Conservation (phyloP, 306 rosid genomes). For the Alnus rubra region DNA sequence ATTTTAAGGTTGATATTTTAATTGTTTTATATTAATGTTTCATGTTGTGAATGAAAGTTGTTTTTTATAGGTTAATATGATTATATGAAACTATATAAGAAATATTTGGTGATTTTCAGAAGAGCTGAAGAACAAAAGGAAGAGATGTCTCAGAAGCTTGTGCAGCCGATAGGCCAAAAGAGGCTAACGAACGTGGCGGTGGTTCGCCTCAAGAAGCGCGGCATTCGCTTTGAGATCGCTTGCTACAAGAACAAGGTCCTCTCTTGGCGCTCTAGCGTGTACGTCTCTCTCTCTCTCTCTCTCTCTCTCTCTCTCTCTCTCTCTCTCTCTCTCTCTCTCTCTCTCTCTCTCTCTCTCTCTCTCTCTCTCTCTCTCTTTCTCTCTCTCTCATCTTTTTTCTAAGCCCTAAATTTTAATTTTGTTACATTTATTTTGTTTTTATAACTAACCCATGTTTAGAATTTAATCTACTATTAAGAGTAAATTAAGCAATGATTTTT, state of each 20-base stretch:
- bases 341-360: neutral
- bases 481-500: neutral
- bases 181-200: conserved; percentile 93
- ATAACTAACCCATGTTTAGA: neutral
- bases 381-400: neutral
- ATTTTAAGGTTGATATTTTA: too few species aligned
- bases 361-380: neutral
- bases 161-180: conserved; percentile 95
- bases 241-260: conserved; percentile 94
- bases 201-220: conserved; percentile 82
- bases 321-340: neutral
- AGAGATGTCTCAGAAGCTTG: conserved; percentile 59
- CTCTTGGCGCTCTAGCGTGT: conserved; percentile 98
- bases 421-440: too few species aligned
- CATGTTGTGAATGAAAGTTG: too few species aligned
- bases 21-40: too few species aligned
- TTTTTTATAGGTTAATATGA: too few species aligned
- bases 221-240: conserved; percentile 87
- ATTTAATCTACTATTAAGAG: neutral
- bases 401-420: conserved; percentile 6
- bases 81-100: too few species aligned
- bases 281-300: conserved; percentile 25
- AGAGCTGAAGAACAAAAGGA: neutral
- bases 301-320: too few species aligned
- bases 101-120: too few species aligned